phyloP scores from a whole-genome alignment of 345 rosid species.

The Nephelium lappaceum region DNA sequence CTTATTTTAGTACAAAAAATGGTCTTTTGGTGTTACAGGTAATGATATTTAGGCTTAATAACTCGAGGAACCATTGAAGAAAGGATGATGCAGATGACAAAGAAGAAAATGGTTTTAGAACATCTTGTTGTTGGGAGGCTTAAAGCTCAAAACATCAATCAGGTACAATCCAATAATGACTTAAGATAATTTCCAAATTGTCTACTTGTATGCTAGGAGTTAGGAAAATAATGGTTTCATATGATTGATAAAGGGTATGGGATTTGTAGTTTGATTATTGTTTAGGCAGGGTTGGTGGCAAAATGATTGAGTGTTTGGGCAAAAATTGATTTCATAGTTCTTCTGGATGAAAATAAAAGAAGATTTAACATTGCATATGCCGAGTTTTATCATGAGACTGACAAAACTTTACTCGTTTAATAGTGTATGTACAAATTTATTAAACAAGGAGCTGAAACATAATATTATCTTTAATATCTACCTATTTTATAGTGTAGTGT shows the following conservation, averaged over 20 bases:
- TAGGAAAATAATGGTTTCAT: not conserved
- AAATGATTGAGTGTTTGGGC: not conserved
- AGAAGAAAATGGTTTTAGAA: constrained; percentile 99
- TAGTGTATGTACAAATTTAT: not conserved
- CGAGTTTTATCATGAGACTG: not conserved
- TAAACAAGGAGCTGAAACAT: not conserved
- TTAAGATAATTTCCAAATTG: not conserved
- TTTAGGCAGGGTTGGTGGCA: not conserved
- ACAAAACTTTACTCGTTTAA: not conserved
- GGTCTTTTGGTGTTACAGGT: constrained; percentile 58
- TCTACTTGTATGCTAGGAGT: not conserved
- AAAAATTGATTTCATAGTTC: not conserved
- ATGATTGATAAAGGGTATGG: not conserved
- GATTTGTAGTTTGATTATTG: not conserved
- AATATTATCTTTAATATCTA: not conserved
- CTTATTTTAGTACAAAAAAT: not conserved
- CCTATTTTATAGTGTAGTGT: not conserved
- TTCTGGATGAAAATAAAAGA: not conserved
- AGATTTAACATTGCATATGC: not conserved
- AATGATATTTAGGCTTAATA: constrained; percentile 88
- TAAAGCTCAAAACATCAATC: constrained; percentile 94
- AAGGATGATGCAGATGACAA: constrained; percentile 98
- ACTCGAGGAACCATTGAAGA: constrained; percentile 96
- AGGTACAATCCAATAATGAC: constrained; percentile 43
- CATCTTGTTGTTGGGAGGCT: constrained; percentile 99